A percentile compares a stretch with the other conserved stretches of the same genome.
Evolutionary conservation across 2,329 filamentous ascomycete genomes (phyloP).

Genomic region (Botrytis aclada): DNA sequence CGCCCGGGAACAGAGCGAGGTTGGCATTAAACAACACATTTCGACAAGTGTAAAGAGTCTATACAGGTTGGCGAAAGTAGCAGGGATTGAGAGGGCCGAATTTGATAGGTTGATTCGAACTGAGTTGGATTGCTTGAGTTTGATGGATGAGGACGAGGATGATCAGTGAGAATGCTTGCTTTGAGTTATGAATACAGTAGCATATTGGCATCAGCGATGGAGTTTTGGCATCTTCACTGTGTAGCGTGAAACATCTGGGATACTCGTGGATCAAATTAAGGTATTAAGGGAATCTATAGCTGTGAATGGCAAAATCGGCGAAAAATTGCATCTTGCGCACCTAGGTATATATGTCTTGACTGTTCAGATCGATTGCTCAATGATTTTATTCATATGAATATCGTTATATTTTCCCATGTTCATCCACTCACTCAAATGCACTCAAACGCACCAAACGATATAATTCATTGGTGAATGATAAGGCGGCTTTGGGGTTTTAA

Average conservation of each 20-base stretch:
- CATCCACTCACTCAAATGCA: not conserved
- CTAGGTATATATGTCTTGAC: not conserved
- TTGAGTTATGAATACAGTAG: not conserved
- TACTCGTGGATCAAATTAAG: not conserved
- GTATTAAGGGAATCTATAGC: not conserved
- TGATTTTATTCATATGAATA: not conserved
- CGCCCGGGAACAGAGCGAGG: constrained; percentile 60
- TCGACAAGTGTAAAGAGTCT: constrained; percentile 74
- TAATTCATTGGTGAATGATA: not conserved
- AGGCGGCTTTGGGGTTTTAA: not conserved
- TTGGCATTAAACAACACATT: constrained; percentile 76
- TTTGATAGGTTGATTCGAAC: constrained; percentile 70
- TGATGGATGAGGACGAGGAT: constrained; percentile 58
- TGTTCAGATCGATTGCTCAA: not conserved
- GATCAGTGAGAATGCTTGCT: constrained; percentile 4
- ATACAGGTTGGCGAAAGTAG: constrained; percentile 65
- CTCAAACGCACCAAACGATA: not conserved
- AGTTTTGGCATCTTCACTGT: not conserved
- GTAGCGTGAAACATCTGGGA: not conserved
- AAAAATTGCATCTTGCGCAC: not conserved
- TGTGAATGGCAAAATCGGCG: not conserved
- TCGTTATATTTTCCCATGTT: not conserved
- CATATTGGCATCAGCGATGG: not conserved
- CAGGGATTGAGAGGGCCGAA: constrained; percentile 70
- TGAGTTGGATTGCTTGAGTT: constrained; percentile 66